Conservation (phyloP, 2,329 filamentous ascomycete genomes). For the Ophiocordyceps australis region DNA sequence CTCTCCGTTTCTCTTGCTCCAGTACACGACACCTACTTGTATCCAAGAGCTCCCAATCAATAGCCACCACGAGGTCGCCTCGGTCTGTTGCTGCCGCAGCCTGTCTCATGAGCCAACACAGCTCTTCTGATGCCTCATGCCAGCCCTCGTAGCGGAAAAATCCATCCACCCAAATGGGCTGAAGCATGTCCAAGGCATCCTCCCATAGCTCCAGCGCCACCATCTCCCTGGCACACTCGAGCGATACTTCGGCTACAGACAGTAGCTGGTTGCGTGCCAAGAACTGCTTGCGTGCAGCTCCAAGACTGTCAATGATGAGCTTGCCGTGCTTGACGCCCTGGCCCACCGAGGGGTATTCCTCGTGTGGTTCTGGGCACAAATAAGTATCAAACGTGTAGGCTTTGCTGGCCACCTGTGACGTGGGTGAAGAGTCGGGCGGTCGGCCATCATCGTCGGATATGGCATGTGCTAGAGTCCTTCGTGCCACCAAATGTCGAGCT, state of each 20-base stretch:
- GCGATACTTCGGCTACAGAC: slow-evolving; percentile 32
- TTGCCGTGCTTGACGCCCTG: slow-evolving; percentile 34
- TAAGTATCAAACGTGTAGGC: slow-evolving; percentile 46
- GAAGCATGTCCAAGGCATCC: slow-evolving; percentile 32
- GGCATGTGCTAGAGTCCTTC: slow-evolving; percentile 31
- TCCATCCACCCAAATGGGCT: slow-evolving; percentile 37
- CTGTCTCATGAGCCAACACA: slow-evolving; percentile 41
- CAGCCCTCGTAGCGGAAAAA: slow-evolving; percentile 40
- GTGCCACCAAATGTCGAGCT: slow-evolving; percentile 33
- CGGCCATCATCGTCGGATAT: slow-evolving; percentile 41
- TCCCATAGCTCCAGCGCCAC: slow-evolving; percentile 30
- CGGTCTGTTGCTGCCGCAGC: slow-evolving; percentile 34
- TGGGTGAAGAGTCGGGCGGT: slow-evolving; percentile 26
- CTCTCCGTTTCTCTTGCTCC: slow-evolving; percentile 10
- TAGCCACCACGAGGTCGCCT: slow-evolving; percentile 36
- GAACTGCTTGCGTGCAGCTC: slow-evolving; percentile 33
- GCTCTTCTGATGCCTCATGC: slow-evolving; percentile 38
- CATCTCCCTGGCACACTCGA: slow-evolving; percentile 39
- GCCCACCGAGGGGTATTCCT: slow-evolving; percentile 35
- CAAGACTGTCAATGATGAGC: slow-evolving; percentile 33
- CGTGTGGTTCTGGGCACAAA: slow-evolving; percentile 43
- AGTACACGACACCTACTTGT: too few species aligned
- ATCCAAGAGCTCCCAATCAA: slow-evolving; percentile 48
- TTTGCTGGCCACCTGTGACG: slow-evolving; percentile 26
- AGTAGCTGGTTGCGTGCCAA: slow-evolving; percentile 32